Evolutionary conservation across 495 filamentous ascomycete genomes (phyloP), one percentile per base, ranked within the genome.

Genomic region (Xylaria scruposa): DNA sequence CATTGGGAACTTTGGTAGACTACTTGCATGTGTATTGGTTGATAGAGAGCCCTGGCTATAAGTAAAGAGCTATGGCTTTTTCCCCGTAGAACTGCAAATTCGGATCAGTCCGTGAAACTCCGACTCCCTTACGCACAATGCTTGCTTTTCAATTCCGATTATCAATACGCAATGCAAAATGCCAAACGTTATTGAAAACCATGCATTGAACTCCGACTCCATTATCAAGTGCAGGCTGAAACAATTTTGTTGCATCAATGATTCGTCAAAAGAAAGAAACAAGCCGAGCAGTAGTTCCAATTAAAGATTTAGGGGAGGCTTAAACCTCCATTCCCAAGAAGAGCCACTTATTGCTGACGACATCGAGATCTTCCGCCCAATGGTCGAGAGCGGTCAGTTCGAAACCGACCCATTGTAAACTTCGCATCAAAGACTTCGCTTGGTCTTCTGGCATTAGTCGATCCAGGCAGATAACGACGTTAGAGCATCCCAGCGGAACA

Each of bases 341-440:
- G 12, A 98, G 73, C 95, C 95, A 98, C 73, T 85, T 84, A 33
- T 89, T 81, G 81, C 94, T 97, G 17, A 87, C 82, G 71, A 88
- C 78, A 76, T 91, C 85, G 67, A 82, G 69, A 31, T 83, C 81
- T 59, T 83, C 73, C 2, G 87, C 85, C 92, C 93, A 97, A 58
- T 88, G 85, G 68, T 92, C 88, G 15, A 98, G 83, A 19, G 93
- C 94, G 62, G 90, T 90, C 64, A 94, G 85, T 76, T 90, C 91
- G 75, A 97, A 98, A 40, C 94, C 94, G 74, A 95, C 94, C 95
- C 95, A 98, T 74, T 94, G 92, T 46, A 98, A 87, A 69, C 93
- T 93, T 75, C 90, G 91, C 71, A 91, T 88, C 67, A 97, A 84
- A 63, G 90, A 85, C 73, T 90, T 85, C 64, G 88, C 83, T 54